Base-by-base conservation (phyloP, 768 basidiomycete species). In the Mycena leptocephala region DNA sequence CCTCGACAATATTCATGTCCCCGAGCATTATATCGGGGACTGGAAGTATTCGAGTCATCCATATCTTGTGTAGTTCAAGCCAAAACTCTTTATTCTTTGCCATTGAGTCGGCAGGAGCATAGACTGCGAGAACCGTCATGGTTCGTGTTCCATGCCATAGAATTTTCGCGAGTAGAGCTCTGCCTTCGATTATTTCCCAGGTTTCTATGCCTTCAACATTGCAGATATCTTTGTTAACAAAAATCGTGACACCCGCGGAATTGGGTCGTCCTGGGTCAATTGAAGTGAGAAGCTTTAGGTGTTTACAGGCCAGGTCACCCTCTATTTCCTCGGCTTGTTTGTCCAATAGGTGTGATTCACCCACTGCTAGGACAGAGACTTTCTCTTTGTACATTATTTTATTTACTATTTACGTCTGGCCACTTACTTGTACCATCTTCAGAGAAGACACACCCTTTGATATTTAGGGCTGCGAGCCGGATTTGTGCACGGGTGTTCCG, bases 1-100 rank as follows among this genome's bases (percentile, higher is more conserved):
- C 82, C 32, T 85, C 81, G 0, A 78, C 72, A 0, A 83, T 2
- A 70, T 85, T 85, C 28, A 80, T 81, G 46, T 85, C 82, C 0
- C 81, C 80, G 0, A 80, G 51, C 1, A 83, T 32, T 0, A 82
- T 14, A 48, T 82, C 77, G 1, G 71, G 78, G 7, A 65, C 37
- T 0, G 77, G 72, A 0, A 74, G 62, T 7, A 13, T 16, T 3
- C 30, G 4, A 2, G 37, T 14, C 62, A 43, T 41, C 65, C 65
- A 67, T 3, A 35, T 4, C 1, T 39, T 13, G 32, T 51, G 9
- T 18, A 67, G 30, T 1, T 32, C 14, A 3, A n/a, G 5, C 65
- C 65, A 67, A 39, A 67, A 67, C 22, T 30, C 14, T 22, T 55
- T 22, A 22, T 53, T 67, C 1, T 6, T 26, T 37, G 18, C 28